Evolutionary conservation across 2,329 filamentous ascomycete genomes (phyloP).

Genomic region (Conoideocrella luteorostrata): DNA sequence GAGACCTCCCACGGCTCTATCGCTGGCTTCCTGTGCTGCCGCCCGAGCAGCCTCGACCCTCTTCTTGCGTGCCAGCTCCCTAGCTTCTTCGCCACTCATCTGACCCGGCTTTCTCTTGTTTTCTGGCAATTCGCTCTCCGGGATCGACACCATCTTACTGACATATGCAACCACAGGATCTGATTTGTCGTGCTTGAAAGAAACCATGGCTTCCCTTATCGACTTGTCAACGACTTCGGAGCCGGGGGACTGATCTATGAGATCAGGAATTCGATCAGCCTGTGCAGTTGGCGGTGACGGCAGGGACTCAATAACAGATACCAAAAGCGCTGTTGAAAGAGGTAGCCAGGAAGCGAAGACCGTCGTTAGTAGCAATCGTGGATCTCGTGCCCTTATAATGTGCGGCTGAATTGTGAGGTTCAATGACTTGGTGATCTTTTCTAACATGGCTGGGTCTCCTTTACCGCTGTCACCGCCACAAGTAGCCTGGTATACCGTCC

Average conservation of each 20-base stretch:
- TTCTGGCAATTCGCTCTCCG: conserved; percentile 82
- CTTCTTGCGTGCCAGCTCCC: conserved; percentile 81
- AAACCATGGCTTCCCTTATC: conserved; percentile 73
- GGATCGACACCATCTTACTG: conserved; percentile 96
- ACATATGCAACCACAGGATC: conserved; percentile 89
- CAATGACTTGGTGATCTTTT: conserved; percentile 93
- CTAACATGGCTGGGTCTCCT: conserved; percentile 73
- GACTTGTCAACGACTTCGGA: conserved; percentile 60
- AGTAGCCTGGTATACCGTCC: conserved; percentile 91
- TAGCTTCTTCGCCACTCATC: conserved; percentile 82
- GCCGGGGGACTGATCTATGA: conserved; percentile 76
- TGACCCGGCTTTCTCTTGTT: conserved; percentile 66
- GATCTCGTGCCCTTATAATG: conserved; percentile 74
- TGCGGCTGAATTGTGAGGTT: conserved; percentile 80
- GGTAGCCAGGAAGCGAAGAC: conserved; percentile 89
- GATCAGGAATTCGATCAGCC: conserved; percentile 67
- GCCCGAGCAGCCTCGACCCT: conserved; percentile 79
- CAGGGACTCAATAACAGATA: conserved; percentile 88
- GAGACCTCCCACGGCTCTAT: conserved; percentile 48
- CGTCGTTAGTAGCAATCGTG: conserved; percentile 74
- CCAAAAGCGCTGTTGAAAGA: conserved; percentile 82
- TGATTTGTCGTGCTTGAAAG: conserved; percentile 63
- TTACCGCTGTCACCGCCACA: conserved; percentile 75
- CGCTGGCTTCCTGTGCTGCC: conserved; percentile 49
- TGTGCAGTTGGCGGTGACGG: conserved; percentile 80